Conservation (phyloP, 2,329 filamentous ascomycete species). For the Scleromitrula shiraiana region DNA sequence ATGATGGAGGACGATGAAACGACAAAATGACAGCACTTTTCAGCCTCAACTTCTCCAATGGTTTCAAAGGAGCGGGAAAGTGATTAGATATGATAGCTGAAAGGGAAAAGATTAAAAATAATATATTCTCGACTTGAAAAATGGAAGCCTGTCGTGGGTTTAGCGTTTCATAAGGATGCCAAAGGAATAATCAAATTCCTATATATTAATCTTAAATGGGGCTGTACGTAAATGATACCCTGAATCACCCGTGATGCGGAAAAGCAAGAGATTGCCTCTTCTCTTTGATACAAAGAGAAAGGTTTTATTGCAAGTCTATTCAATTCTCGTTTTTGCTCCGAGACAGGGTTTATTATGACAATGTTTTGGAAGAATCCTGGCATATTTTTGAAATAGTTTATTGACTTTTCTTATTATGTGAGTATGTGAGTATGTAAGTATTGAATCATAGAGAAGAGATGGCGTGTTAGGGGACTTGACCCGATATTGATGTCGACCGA, state of each 20-base stretch:
- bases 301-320: neutral
- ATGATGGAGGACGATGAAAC: slow-evolving; percentile 1
- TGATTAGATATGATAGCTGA: neutral
- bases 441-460: no score
- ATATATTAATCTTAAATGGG: neutral
- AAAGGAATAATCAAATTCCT: neutral
- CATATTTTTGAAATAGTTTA: no score
- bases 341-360: no score
- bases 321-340: neutral
- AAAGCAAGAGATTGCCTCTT: neutral
- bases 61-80: neutral
- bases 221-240: slow-evolving; percentile 1
- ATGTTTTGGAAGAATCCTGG: no score
- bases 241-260: neutral
- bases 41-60: slow-evolving; percentile 1
- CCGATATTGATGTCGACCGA: no score
- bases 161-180: slow-evolving; percentile 8
- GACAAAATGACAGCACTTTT: neutral
- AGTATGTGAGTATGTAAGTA: no score
- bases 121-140: neutral
- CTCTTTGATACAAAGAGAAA: neutral
- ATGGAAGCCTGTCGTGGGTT: neutral
- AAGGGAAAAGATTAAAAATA: neutral
- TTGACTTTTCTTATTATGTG: no score
- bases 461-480: no score